phyloP scores from a whole-genome alignment of 768 basidiomycete species.

The Pleurotus eryngii region DNA sequence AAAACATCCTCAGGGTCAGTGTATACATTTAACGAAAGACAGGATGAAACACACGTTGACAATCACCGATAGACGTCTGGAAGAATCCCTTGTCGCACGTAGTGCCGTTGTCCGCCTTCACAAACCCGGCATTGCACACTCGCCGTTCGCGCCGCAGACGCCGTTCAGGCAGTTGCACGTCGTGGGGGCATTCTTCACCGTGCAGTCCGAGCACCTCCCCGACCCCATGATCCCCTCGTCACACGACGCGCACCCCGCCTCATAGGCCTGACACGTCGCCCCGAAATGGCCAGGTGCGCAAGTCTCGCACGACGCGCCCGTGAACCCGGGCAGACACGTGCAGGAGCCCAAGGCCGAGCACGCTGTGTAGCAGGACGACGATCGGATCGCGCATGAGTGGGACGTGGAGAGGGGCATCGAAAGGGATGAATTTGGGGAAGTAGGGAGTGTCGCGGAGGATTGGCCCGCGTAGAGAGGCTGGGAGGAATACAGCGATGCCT shows the following conservation, averaged over 20 bases:
- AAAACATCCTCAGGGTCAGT: no score
- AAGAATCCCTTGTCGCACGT: constrained; percentile 43
- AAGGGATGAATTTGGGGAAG: constrained; percentile 32
- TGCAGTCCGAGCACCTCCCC: constrained; percentile 58
- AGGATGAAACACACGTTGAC: constrained; percentile 41
- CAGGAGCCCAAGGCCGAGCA: constrained; percentile 69
- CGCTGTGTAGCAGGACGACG: no score
- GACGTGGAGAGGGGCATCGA: constrained; percentile 37
- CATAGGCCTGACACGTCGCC: constrained; percentile 29
- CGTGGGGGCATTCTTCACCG: constrained; percentile 45
- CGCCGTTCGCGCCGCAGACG: constrained; percentile 60
- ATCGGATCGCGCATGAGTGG: no score
- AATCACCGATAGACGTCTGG: constrained; percentile 47
- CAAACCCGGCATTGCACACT: constrained; percentile 64
- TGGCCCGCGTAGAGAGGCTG: constrained; percentile 52
- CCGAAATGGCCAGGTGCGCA: constrained; percentile 73
- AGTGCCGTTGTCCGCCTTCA: constrained; percentile 57
- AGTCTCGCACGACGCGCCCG: constrained; percentile 73
- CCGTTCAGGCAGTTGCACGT: constrained; percentile 84
- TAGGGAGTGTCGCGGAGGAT: constrained; percentile 42
- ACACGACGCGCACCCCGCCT: constrained; percentile 59
- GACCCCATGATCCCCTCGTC: constrained; percentile 75
- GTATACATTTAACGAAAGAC: no score
- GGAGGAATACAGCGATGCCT: constrained; percentile 52
- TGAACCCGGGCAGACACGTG: constrained; percentile 65